phyloP scores from a whole-genome alignment of 2,329 filamentous ascomycete species.

The Aspergillus puulaauensis region DNA sequence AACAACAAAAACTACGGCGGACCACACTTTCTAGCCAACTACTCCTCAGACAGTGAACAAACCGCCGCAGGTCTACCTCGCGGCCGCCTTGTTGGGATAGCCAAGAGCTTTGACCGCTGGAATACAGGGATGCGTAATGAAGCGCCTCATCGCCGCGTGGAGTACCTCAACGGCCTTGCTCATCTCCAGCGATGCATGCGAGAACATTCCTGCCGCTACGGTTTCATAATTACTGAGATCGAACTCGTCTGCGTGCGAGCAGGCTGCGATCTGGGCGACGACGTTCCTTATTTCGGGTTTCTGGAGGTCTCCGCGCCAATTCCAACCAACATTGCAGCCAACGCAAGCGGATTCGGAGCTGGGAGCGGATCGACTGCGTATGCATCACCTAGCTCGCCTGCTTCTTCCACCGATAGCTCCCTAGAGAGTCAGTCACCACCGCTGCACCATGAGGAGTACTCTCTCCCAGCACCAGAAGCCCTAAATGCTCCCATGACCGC shows the following conservation, averaged over 20 bases:
- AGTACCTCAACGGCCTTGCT: slow-evolving; percentile 82
- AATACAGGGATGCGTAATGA: slow-evolving; percentile 92
- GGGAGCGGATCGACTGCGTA: slow-evolving; percentile 13
- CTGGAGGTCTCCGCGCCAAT: slow-evolving; percentile 69
- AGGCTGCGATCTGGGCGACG: slow-evolving; percentile 58
- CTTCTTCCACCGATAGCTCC: slow-evolving; percentile 31
- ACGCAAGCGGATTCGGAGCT: not conserved
- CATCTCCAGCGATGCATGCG: slow-evolving; percentile 91
- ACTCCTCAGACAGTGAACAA: slow-evolving; percentile 50
- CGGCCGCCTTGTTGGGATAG: slow-evolving; percentile 74
- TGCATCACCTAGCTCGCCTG: slow-evolving; percentile 25
- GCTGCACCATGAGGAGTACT: not conserved
- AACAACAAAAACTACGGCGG: slow-evolving; percentile 43
- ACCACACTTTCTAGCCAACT: slow-evolving; percentile 55
- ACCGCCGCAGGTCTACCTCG: slow-evolving; percentile 52
- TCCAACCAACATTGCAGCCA: slow-evolving; percentile 48
- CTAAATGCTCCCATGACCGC: slow-evolving; percentile 52
- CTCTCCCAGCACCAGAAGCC: slow-evolving; percentile 8
- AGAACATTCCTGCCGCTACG: slow-evolving; percentile 88
- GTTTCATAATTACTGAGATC: slow-evolving; percentile 95
- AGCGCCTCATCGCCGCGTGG: slow-evolving; percentile 77
- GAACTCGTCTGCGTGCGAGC: slow-evolving; percentile 88
- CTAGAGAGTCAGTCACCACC: slow-evolving; percentile 13
- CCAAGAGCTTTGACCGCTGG: slow-evolving; percentile 90
- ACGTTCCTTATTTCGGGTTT: slow-evolving; percentile 81